Evolutionary conservation across 1,284 basidiomycete genomes (phyloP).

Genomic region (Pisolithus thermaeus): DNA sequence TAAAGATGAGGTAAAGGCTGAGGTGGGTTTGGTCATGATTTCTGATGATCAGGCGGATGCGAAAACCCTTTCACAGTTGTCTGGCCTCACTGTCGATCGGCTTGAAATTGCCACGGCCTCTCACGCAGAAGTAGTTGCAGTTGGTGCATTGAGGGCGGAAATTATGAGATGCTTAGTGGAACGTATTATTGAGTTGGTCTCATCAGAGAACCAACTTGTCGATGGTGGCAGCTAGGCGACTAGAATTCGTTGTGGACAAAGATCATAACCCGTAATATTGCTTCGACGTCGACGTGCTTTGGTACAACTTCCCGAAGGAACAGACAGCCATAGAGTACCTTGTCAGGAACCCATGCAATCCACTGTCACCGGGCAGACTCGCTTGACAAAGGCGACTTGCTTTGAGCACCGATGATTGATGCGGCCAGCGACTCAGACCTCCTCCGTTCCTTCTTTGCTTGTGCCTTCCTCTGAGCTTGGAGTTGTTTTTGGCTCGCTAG

Average conservation of each 20-base stretch:
- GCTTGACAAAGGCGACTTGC: not conserved
- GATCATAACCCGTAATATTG: no score
- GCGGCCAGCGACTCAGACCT: not conserved
- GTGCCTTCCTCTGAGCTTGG: not conserved
- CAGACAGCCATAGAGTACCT: no score
- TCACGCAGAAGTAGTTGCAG: slow-evolving; percentile 76
- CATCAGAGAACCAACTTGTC: not conserved
- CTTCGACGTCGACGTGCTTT: no score
- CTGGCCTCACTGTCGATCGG: slow-evolving; percentile 45
- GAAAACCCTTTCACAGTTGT: slow-evolving; percentile 39
- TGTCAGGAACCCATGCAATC: no score
- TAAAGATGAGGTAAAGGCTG: slow-evolving; percentile 64
- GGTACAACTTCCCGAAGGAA: no score
- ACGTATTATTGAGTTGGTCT: slow-evolving; percentile 46
- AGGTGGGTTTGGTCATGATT: slow-evolving; percentile 40
- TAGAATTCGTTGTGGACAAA: no score
- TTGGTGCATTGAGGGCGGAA: slow-evolving; percentile 65
- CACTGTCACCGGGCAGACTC: not conserved
- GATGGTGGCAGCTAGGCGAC: no score
- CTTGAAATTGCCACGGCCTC: slow-evolving; percentile 51
- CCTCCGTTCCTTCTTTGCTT: not conserved
- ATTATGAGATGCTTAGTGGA: slow-evolving; percentile 66
- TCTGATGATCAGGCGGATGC: slow-evolving; percentile 1
- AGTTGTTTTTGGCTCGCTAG: not conserved
- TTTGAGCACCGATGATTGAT: not conserved